Base-by-base conservation (phyloP, 805 yeast genomes). In the Monosporozyma siamensis region DNA sequence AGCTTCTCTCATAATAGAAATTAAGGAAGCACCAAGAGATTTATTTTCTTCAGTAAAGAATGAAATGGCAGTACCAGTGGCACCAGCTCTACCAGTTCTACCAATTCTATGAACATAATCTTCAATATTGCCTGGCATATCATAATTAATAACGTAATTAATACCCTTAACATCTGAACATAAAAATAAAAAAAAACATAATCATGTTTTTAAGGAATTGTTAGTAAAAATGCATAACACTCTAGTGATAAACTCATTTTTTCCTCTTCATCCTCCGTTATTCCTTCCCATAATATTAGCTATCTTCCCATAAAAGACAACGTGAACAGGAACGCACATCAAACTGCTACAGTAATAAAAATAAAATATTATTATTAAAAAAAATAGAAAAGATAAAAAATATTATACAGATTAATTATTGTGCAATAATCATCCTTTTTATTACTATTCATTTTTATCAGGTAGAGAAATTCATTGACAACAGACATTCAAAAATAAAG, bases 71-170 rank as follows among this genome's bases (percentile, higher is more conserved):
- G 92, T 89, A 76, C 98, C 98, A 49, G 75, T 74, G 49, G 88
- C 80, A 66, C 97, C 97, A 53, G 97, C 98, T 78, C 98, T 87
- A 66, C 98, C 98, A 51, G 98, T 89, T 78, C 97, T 89, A 68
- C 98, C 98, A 62, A 90, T 92, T 72, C 98, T 80, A 68, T 90
- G 98, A 50, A 90, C 97, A 66, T 90, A 90, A 71, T 92, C 97
- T 74, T 92, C 98, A 63, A 89, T 86, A 70, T 90, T 90, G 68
- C 86, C 88, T 61, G 98, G 97, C 89, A 90, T 90, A 67, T 90
- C 97, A 61, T 76, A 87, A 79, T 92, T 92, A 65, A 92, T 75
- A 48, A 92, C 98, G 59, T 72, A 80, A 56, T 89, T 82, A 64
- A 92, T 86, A 66, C 97, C 98, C 75, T 92, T 92, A 68, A 92